phyloP scores from a whole-genome alignment of 805 yeast species.

The Lipomyces chichibuensis region DNA sequence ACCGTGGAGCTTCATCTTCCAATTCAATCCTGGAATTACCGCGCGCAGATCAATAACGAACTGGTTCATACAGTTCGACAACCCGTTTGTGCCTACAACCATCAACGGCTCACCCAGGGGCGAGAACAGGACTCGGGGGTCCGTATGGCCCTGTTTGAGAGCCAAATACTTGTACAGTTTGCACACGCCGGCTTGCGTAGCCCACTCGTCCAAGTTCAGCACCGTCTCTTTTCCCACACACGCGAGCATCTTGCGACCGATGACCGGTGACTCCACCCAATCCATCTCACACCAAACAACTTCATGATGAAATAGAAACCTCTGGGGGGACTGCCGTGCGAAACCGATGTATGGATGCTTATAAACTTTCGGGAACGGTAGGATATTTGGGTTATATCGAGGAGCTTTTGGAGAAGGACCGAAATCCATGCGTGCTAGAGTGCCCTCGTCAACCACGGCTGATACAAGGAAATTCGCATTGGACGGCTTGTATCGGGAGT shows the following conservation, averaged over 20 bases:
- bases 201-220: slow-evolving; percentile 13
- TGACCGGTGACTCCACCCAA: slow-evolving; percentile 16
- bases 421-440: slow-evolving; percentile 17
- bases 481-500: not conserved
- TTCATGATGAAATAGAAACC: slow-evolving; percentile 16
- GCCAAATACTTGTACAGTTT: not conserved
- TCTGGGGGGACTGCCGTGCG: slow-evolving; percentile 13
- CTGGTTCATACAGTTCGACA: slow-evolving; percentile 25
- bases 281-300: slow-evolving; percentile 26
- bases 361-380: slow-evolving; percentile 25
- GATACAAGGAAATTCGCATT: slow-evolving; percentile 6
- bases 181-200: slow-evolving; percentile 15
- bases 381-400: slow-evolving; percentile 24
- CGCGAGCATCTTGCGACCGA: slow-evolving; percentile 16
- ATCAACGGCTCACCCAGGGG: slow-evolving; percentile 32
- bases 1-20: slow-evolving; percentile 12
- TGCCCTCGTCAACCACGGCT: slow-evolving; percentile 15
- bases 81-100: slow-evolving; percentile 31
- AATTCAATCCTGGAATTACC: slow-evolving; percentile 21
- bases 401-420: not conserved
- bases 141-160: slow-evolving; percentile 23
- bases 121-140: slow-evolving; percentile 29
- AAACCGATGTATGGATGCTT: slow-evolving; percentile 19
- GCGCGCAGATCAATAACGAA: slow-evolving; percentile 28
- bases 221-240: not conserved